Conservation (phyloP, 208 protist genomes). For the Leishmania amazonensis region DNA sequence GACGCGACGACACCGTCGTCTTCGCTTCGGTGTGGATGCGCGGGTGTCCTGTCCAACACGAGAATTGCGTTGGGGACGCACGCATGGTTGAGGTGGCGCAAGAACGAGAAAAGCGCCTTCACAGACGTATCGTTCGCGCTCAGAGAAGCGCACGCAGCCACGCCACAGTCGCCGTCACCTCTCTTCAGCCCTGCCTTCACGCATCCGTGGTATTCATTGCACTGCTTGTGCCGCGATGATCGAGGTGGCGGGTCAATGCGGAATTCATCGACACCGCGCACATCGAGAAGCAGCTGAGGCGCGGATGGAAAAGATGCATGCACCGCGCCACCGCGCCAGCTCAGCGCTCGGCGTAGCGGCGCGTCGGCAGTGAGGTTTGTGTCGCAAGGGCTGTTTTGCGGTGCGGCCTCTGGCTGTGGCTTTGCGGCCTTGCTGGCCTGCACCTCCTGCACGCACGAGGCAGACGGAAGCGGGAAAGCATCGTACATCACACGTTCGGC, state of each 20-base stretch:
- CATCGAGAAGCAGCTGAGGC: not conserved
- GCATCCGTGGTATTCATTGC: not conserved
- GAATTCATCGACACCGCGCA: conserved; percentile 28
- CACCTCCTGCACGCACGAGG: not conserved
- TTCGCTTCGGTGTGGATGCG: not conserved
- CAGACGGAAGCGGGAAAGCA: not conserved
- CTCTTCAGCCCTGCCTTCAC: not conserved
- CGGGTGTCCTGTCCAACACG: conserved; percentile 21
- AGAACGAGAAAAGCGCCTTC: conserved; percentile 36
- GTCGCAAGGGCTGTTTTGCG: too few relatives aligned
- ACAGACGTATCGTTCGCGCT: not conserved
- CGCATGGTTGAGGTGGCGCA: conserved; percentile 61
- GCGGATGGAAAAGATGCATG: not conserved
- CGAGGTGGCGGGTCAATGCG: conserved; percentile 8
- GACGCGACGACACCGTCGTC: not conserved
- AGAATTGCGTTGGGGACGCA: conserved; percentile 66
- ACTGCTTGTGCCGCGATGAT: not conserved
- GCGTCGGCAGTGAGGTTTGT: not conserved
- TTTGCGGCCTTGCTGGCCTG: not conserved
- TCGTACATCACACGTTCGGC: conserved; percentile 7
- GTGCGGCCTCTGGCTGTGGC: not conserved
- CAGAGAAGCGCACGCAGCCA: not conserved
- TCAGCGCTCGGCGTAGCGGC: not conserved
- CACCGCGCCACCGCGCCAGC: not conserved
- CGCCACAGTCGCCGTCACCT: not conserved